phyloP scores from a whole-genome alignment of 805 yeast genomes.

The Hanseniaspora pseudoguilliermondii region DNA sequence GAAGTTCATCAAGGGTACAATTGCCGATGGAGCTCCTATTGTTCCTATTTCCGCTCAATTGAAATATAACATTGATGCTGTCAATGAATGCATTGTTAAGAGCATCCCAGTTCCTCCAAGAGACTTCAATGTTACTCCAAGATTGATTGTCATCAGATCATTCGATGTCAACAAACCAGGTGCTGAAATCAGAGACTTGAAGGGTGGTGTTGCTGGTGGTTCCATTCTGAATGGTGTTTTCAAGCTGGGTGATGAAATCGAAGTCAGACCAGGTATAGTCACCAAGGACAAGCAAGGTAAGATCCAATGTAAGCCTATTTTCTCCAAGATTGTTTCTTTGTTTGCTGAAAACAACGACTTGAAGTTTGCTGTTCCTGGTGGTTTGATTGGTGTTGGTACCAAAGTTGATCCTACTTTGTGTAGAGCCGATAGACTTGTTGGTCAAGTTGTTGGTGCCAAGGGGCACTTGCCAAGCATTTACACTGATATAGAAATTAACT shows the following conservation, averaged over 20 bases:
- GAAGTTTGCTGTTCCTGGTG: constrained; percentile 99
- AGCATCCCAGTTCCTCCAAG: constrained; percentile 89
- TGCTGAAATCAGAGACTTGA: constrained; percentile 87
- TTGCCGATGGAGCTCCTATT: constrained; percentile 98
- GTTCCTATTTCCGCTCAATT: constrained; percentile 98
- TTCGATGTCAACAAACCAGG: constrained; percentile 99
- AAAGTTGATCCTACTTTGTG: constrained; percentile 97
- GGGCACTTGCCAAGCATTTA: constrained; percentile 92
- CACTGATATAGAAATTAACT: constrained; percentile 94
- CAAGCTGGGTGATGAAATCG: constrained; percentile 94
- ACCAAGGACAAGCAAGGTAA: constrained; percentile 80
- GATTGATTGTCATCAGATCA: constrained; percentile 92
- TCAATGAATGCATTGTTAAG: constrained; percentile 88
- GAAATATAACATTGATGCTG: constrained; percentile 97
- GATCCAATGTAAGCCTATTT: constrained; percentile 90
- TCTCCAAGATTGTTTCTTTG: constrained; percentile 82
- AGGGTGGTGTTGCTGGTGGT: constrained; percentile 99
- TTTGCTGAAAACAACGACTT: constrained; percentile 96
- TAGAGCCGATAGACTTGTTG: constrained; percentile 98
- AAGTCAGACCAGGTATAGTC: constrained; percentile 97
- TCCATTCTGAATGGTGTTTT: constrained; percentile 94
- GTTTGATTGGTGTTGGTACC: constrained; percentile 98
- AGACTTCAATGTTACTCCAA: constrained; percentile 87
- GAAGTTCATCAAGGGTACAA: constrained; percentile 90
- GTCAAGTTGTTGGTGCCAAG: constrained; percentile 97